A percentile compares a stretch with the other conserved stretches of the same genome.
phyloP scores from a whole-genome alignment of 2,329 filamentous ascomycete species.

The Sclerotinia glacialis region DNA sequence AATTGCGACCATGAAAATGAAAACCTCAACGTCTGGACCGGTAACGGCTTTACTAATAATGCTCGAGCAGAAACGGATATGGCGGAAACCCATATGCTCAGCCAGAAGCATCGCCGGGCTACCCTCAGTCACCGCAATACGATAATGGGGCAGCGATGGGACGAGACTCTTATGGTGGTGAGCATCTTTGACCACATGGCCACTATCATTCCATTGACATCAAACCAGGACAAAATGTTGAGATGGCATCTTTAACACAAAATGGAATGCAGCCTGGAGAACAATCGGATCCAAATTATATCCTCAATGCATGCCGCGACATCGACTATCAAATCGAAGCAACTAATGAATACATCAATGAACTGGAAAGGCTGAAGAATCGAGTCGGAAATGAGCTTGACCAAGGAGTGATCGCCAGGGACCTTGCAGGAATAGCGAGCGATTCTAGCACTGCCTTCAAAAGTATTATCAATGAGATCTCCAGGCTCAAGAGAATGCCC shows the following conservation, averaged over 20 bases:
- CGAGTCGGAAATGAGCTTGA: too few relatives aligned
- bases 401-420: too few relatives aligned
- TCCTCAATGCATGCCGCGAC: slow-evolving; percentile 80
- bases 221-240: slow-evolving; percentile 49
- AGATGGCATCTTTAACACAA: slow-evolving; percentile 60
- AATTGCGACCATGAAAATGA: too few relatives aligned
- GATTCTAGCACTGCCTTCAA: too few relatives aligned
- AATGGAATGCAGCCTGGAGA: slow-evolving; percentile 49
- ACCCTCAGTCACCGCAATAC: slow-evolving; percentile 24
- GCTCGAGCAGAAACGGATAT: background rate
- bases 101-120: slow-evolving; percentile 41
- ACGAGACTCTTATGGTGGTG: slow-evolving; percentile 43
- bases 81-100: slow-evolving; percentile 48
- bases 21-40: too few relatives aligned
- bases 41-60: too few relatives aligned
- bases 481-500: slow-evolving; percentile 85
- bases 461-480: background rate
- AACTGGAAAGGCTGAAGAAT: too few relatives aligned
- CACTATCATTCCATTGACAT: background rate
- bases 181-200: slow-evolving; percentile 9
- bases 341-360: too few relatives aligned
- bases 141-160: slow-evolving; percentile 45
- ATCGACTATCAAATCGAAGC: too few relatives aligned
- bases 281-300: slow-evolving; percentile 64
- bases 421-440: too few relatives aligned